phyloP scores from a whole-genome alignment of 140 eudicot species.

The Ambrosia hybrid region DNA sequence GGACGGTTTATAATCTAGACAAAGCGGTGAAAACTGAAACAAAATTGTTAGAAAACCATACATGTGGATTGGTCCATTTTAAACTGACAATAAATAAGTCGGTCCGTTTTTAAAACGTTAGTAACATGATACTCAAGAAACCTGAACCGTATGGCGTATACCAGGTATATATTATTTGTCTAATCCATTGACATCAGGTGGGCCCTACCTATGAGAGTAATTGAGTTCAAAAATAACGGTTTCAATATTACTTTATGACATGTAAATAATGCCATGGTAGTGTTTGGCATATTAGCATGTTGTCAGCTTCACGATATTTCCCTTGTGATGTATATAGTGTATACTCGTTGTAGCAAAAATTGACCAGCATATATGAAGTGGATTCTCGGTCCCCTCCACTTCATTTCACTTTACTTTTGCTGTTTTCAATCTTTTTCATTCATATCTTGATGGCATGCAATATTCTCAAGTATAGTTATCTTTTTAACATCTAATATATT shows the following conservation, averaged over 20 bases:
- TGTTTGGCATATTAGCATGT: slow-evolving; percentile 26
- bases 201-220: background rate
- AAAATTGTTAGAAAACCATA: no score
- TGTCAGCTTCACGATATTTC: slow-evolving; percentile 37
- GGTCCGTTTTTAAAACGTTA: background rate
- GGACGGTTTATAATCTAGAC: no score
- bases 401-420: slow-evolving; percentile 31
- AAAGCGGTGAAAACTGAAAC: no score
- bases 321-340: slow-evolving; percentile 33
- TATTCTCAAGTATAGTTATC: slow-evolving; percentile 14
- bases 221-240: slow-evolving; percentile 19
- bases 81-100: no score
- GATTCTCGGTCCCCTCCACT: slow-evolving; percentile 63
- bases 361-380: slow-evolving; percentile 54
- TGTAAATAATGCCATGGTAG: slow-evolving; percentile 22
- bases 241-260: slow-evolving; percentile 26
- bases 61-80: no score
- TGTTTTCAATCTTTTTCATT: slow-evolving; percentile 30
- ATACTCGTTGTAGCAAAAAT: slow-evolving; percentile 20
- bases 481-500: slow-evolving; percentile 16
- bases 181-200: background rate
- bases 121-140: background rate
- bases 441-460: slow-evolving; percentile 23
- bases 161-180: slow-evolving; percentile 35
- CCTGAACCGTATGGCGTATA: background rate